Evolutionary conservation across 2,329 filamentous ascomycete species (phyloP).

Genomic region (Aspergillus sp.): DNA sequence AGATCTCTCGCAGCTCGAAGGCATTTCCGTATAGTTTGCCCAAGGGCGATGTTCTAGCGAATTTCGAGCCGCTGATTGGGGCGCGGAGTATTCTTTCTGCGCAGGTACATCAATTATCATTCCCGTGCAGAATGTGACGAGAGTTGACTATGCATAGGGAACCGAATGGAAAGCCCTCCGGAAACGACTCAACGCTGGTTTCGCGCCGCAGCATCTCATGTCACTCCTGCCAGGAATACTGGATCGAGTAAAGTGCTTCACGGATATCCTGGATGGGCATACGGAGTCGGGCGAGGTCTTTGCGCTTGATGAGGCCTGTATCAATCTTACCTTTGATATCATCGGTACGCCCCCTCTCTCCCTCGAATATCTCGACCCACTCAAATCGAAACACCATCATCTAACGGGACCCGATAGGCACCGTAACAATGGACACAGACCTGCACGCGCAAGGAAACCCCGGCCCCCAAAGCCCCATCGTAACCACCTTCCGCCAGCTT

Average conservation of each 20-base stretch:
- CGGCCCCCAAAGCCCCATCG: too few species aligned
- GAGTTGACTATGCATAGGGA: conserved; percentile 17
- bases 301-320: conserved; percentile 30
- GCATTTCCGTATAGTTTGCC: conserved; percentile 24
- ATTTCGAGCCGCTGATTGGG: conserved; percentile 14
- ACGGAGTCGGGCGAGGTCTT: conserved; percentile 28
- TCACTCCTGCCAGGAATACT: conserved; percentile 33
- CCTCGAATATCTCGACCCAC: conserved; percentile 8
- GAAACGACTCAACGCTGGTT: conserved; percentile 38
- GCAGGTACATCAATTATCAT: too few species aligned
- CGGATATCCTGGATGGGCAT: conserved; percentile 28
- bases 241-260: conserved; percentile 30
- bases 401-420: too few species aligned
- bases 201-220: conserved; percentile 33
- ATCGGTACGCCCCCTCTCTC: conserved; percentile 27
- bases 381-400: not conserved
- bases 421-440: too few species aligned
- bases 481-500: too few species aligned
- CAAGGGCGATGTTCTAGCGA: conserved; percentile 15
- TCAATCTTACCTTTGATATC: conserved; percentile 37
- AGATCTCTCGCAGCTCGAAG: conserved; percentile 19
- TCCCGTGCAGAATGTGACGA: too few species aligned
- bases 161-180: conserved; percentile 35
- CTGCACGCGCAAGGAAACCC: too few species aligned
- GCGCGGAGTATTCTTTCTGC: not conserved